Percentiles rank a stretch among this genome's conserved stretches.
phyloP scores from a whole-genome alignment of 2,329 filamentous ascomycete genomes.

The Arthrobotrys sinensis region DNA sequence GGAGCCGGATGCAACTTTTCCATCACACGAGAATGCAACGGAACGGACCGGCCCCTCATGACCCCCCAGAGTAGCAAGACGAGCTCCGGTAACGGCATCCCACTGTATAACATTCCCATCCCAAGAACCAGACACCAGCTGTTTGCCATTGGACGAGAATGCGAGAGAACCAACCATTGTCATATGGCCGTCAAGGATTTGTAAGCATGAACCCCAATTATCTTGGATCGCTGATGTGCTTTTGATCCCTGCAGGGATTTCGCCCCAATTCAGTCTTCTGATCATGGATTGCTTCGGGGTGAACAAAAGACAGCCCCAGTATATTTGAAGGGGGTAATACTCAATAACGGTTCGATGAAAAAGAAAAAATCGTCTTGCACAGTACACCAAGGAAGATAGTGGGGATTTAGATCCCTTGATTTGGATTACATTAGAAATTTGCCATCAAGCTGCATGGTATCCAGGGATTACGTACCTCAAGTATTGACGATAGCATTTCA shows the following conservation, averaged over 20 bases:
- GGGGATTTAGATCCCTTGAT: too few relatives aligned
- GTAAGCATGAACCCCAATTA: constrained; percentile 21
- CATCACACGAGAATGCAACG: not conserved
- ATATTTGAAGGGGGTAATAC: constrained; percentile 9
- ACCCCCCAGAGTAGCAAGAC: not conserved
- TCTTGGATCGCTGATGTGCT: constrained; percentile 1
- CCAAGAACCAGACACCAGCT: not conserved
- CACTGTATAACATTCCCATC: not conserved
- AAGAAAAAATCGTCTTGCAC: constrained; percentile 8
- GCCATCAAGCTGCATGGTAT: not conserved
- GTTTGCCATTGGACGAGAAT: not conserved
- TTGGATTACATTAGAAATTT: not conserved
- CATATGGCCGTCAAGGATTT: not conserved
- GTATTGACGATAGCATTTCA: not conserved
- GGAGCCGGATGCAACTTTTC: not conserved
- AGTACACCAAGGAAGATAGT: constrained; percentile 1
- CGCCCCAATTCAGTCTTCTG: constrained; percentile 10
- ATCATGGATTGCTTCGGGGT: constrained; percentile 12
- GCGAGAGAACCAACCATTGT: not conserved
- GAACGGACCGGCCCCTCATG: not conserved
- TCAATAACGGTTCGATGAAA: constrained; percentile 12
- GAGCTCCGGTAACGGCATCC: not conserved
- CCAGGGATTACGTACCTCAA: not conserved
- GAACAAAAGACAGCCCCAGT: constrained; percentile 24
- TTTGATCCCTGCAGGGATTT: constrained; percentile 3